Evolutionary conservation across 75 land plant genomes (phyloP).

Genomic region (Selaginella moellendorffii): DNA sequence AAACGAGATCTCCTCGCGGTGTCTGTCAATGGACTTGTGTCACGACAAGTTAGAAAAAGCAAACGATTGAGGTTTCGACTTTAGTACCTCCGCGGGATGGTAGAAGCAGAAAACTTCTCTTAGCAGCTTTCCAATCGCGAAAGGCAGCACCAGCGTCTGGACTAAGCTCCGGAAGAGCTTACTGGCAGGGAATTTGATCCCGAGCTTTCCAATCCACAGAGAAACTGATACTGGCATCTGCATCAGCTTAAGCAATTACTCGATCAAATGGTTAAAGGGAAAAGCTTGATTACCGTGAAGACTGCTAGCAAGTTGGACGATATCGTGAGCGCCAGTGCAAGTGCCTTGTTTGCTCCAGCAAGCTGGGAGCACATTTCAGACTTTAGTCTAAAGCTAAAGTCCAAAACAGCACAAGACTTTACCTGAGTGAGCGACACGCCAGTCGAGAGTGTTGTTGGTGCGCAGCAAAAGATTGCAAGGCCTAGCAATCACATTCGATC

Average conservation of each 20-base stretch:
- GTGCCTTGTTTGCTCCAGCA: background rate
- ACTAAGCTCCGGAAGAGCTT: background rate
- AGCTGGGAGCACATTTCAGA: background rate
- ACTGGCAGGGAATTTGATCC: background rate
- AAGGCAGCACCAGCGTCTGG: background rate
- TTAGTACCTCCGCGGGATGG: no score
- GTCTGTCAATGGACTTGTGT: constrained; percentile 32
- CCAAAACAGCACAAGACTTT: background rate
- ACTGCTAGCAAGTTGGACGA: background rate
- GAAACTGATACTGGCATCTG: background rate
- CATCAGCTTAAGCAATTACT: no score
- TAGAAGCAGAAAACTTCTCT: no score
- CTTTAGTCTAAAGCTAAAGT: no score
- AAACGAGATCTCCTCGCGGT: constrained; percentile 36
- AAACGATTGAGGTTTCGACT: no score
- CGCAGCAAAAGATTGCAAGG: background rate
- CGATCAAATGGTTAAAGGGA: no score
- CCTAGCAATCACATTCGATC: no score
- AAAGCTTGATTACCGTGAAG: background rate
- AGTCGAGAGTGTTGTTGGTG: background rate
- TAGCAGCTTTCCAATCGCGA: background rate
- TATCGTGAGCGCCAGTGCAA: background rate
- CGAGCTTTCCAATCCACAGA: background rate
- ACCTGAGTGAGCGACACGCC: background rate
- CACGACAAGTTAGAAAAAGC: background rate